These are phyloP conservation scores for Albizia julibrissin DNA, from an alignment of 306 rosid species.

Conservation along the genomic window DNA sequence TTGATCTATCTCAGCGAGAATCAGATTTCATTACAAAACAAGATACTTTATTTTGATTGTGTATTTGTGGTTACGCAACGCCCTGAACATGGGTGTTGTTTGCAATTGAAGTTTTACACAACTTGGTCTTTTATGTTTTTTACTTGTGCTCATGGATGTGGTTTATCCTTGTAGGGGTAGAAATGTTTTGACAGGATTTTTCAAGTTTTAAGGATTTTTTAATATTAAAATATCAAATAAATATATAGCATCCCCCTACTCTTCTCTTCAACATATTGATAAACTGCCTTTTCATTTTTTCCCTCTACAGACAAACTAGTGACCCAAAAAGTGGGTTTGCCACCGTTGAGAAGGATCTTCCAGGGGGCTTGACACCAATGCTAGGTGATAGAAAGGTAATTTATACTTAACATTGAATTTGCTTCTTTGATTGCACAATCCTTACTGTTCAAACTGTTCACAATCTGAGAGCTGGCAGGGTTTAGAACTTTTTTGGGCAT, in stretches of 20 bases:
- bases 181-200: not conserved
- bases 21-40: not conserved
- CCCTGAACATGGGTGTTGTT: constrained; percentile 1
- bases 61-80: not conserved
- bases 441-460: not conserved
- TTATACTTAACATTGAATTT: not conserved
- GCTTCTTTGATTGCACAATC: constrained; percentile 1
- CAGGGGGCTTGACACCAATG: constrained; percentile 98
- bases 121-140: not conserved
- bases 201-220: not conserved
- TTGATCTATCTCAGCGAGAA: not conserved
- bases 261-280: constrained; percentile 16
- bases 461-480: not conserved
- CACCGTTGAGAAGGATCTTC: constrained; percentile 92
- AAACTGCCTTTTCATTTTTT: not conserved
- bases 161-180: not conserved
- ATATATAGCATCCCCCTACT: not conserved
- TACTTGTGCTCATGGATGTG: not conserved
- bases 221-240: not conserved
- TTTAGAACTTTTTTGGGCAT: not conserved
- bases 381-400: constrained; percentile 95
- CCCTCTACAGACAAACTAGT: constrained; percentile 81
- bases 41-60: not conserved
- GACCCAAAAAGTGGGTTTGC: constrained; percentile 98
- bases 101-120: not conserved